A percentile compares a stretch with the other conserved stretches of the same genome.
Conservation (phyloP, 768 basidiomycete species). For the Candolleomyces aberdarensis region DNA sequence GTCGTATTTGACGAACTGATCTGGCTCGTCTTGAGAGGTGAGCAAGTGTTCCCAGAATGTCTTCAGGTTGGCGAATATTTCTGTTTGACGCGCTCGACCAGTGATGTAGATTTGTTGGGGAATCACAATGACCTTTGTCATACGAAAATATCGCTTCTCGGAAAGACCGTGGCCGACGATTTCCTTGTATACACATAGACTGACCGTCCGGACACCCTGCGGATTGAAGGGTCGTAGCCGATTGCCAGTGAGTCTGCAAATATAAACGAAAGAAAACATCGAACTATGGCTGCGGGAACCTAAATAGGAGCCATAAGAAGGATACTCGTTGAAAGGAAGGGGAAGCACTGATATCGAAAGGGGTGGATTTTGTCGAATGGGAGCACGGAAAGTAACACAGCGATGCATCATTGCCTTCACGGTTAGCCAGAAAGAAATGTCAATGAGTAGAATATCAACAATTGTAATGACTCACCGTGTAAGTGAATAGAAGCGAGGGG, state of each 20-base stretch:
- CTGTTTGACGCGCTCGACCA: slow-evolving; percentile 11
- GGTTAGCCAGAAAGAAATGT: neutral
- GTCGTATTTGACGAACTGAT: neutral
- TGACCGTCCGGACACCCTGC: no score
- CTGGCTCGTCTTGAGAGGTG: neutral
- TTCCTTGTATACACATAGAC: neutral
- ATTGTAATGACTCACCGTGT: neutral
- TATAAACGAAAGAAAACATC: no score
- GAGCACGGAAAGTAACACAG: slow-evolving; percentile 9
- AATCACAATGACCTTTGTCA: neutral
- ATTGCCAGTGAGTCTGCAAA: no score
- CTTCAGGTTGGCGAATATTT: neutral
- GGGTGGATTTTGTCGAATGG: slow-evolving; percentile 3
- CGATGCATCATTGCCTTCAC: slow-evolving; percentile 1
- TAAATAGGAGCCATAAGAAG: neutral
- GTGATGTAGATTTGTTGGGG: slow-evolving; percentile 3
- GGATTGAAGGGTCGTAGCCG: no score
- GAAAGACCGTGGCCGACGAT: neutral
- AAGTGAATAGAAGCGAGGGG: neutral
- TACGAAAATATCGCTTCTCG: neutral
- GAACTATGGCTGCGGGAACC: no score
- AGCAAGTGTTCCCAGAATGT: neutral
- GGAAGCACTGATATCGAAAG: neutral
- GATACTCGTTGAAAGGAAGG: neutral
- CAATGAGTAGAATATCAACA: neutral